phyloP scores from a whole-genome alignment of 2,329 filamentous ascomycete genomes.

The Coniochaeta sp. region DNA sequence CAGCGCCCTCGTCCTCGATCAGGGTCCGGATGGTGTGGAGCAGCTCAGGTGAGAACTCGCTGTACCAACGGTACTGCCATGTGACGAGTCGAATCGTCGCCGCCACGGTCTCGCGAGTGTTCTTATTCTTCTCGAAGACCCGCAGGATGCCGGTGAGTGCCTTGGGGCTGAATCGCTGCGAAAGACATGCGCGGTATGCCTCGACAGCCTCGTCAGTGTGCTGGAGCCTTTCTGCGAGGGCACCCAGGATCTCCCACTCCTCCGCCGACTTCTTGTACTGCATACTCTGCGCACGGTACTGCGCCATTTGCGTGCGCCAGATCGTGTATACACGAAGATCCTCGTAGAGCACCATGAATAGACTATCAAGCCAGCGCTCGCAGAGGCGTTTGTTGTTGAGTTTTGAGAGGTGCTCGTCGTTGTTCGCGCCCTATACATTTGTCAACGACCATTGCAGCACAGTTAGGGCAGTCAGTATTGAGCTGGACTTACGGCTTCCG shows the following conservation, averaged over 20 bases:
- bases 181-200: constrained; percentile 82
- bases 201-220: constrained; percentile 88
- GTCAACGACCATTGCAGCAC: constrained; percentile 12
- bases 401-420: constrained; percentile 72
- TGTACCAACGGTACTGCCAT: constrained; percentile 99
- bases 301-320: constrained; percentile 96
- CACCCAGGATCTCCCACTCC: constrained; percentile 96
- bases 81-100: constrained; percentile 88
- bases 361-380: constrained; percentile 94
- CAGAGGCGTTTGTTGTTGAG: constrained; percentile 97
- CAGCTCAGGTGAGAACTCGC: constrained; percentile 91
- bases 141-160: constrained; percentile 79
- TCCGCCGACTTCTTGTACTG: constrained; percentile 95
- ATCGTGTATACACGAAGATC: constrained; percentile 98
- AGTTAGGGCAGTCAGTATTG: neutral
- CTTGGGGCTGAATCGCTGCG: constrained; percentile 86
- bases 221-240: constrained; percentile 85
- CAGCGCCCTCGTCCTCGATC: constrained; percentile 94
- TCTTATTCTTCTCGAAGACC: constrained; percentile 69
- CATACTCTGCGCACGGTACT: constrained; percentile 87
- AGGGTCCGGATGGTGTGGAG: constrained; percentile 82
- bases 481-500: constrained; percentile 56
- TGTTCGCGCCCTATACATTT: constrained; percentile 45
- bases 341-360: constrained; percentile 99
- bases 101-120: constrained; percentile 72